These are phyloP conservation scores for Westerdykella aurantiaca DNA, from an alignment of 2,329 filamentous ascomycete genomes.

Conservation along the genomic window DNA sequence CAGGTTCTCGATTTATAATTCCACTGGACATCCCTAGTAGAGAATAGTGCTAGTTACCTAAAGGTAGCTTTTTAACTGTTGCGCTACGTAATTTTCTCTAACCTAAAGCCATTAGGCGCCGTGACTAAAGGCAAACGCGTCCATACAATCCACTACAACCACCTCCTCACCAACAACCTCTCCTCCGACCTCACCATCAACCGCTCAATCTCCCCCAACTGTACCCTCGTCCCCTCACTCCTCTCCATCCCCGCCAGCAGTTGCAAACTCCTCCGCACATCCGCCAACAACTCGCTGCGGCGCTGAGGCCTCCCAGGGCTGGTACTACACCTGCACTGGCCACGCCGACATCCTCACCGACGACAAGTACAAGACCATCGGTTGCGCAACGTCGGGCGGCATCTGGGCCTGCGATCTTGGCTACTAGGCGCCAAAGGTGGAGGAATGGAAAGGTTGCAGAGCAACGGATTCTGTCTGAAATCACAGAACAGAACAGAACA, in stretches of 20 bases:
- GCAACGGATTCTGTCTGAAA: no score
- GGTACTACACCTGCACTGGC: neutral
- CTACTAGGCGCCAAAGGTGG: neutral
- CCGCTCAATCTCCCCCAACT: conserved; percentile 9
- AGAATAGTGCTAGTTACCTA: no score
- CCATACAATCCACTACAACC: conserved; percentile 6
- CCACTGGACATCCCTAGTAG: no score
- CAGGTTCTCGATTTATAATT: no score
- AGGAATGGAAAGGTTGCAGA: no score
- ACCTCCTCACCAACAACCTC: conserved; percentile 9
- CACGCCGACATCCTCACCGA: conserved; percentile 1
- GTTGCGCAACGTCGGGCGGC: neutral
- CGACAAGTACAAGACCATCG: neutral
- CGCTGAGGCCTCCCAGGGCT: neutral
- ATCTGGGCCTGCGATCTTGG: conserved; percentile 1
- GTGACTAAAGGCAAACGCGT: no score
- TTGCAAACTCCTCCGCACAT: conserved; percentile 6
- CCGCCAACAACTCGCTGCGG: conserved; percentile 6
- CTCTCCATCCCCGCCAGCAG: conserved; percentile 2
- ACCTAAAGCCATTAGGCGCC: no score
- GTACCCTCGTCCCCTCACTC: conserved; percentile 5
- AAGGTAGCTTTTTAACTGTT: no score
- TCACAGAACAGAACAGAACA: no score
- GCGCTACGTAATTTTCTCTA: no score
- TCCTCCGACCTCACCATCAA: conserved; percentile 10